Evolutionary conservation across 2,329 filamentous ascomycete genomes (phyloP), one percentile per base, ranked within the genome.

Genomic region (Tolypocladium endophyticum): DNA sequence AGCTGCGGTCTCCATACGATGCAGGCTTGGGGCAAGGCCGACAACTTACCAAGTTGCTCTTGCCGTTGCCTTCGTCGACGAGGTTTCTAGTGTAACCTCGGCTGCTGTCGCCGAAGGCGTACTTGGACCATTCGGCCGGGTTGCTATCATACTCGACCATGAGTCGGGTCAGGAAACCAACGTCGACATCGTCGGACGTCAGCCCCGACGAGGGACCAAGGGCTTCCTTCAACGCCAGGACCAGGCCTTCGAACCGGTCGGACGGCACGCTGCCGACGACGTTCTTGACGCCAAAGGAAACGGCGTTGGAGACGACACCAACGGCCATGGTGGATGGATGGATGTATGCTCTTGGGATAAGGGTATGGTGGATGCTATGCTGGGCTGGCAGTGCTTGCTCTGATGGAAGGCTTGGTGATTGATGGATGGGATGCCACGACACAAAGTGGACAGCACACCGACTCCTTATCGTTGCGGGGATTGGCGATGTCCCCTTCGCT

Each of bases 21-120:
- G 8, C 14, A 23, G 30, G 20, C 1, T 14, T 25, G 8, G 20
- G 36, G 30, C 30, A 12, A 23, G 8, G 18, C 18, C n/a, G 47
- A 28, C 43, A 8, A 74, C 82, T 69, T 74, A 89, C 86, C 71
- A 90, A 72, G 67, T 90, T 90, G 68, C 85, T 87, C 73, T 89
- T 90, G 61, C 76, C 91, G 66, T 96, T 96, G 3, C 92, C 90
- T 70, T 92, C 88, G 68, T 96, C 90, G 53, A 97, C 91, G 4
- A 96, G 81, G 70, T 96, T 96, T 59, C 92, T 79, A 16, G 92
- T 96, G 72, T 96, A 97, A 1, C 83, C 82, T 67, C 86, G 80
- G 63, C 79, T 85, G 23, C 76, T 66, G 68, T 96, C 88, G n/a
- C 81, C 81, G 66, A 93, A 82, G 35, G 89, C 89, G 74, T 90